Conservation (phyloP, 305 asterid genomes). For the Fraxinus sp. region DNA sequence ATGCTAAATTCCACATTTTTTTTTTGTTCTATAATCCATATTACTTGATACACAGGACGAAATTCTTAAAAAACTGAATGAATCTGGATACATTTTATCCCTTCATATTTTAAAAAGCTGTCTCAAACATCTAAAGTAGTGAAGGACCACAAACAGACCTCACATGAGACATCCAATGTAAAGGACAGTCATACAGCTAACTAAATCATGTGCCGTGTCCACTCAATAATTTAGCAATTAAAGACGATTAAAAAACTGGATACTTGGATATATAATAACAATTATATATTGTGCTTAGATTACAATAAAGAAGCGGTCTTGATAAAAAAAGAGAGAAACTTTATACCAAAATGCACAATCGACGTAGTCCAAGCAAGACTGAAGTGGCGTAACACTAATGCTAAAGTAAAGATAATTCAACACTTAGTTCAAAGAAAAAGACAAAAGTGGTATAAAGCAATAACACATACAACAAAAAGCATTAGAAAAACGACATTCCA, state of each 20-base stretch:
- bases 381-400: neutral
- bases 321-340: neutral
- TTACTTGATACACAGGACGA: neutral
- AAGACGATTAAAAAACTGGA: conserved; percentile 4
- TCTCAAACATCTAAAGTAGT: neutral
- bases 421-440: neutral
- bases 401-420: neutral
- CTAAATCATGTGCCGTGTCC: conserved; percentile 48
- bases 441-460: neutral
- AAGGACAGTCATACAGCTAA: conserved; percentile 33
- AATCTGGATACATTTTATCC: neutral
- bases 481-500: conserved; percentile 10
- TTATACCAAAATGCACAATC: neutral
- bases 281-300: neutral
- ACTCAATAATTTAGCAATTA: conserved; percentile 17
- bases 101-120: neutral
- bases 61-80: neutral
- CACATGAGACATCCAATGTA: conserved; percentile 27
- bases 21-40: neutral
- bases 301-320: neutral
- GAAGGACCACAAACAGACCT: conserved; percentile 42
- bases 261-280: neutral
- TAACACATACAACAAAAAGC: neutral
- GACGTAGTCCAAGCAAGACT: neutral
- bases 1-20: neutral